phyloP scores from a whole-genome alignment of 2,329 filamentous ascomycete species.

The Hawksworthiomyces lignivorus region DNA sequence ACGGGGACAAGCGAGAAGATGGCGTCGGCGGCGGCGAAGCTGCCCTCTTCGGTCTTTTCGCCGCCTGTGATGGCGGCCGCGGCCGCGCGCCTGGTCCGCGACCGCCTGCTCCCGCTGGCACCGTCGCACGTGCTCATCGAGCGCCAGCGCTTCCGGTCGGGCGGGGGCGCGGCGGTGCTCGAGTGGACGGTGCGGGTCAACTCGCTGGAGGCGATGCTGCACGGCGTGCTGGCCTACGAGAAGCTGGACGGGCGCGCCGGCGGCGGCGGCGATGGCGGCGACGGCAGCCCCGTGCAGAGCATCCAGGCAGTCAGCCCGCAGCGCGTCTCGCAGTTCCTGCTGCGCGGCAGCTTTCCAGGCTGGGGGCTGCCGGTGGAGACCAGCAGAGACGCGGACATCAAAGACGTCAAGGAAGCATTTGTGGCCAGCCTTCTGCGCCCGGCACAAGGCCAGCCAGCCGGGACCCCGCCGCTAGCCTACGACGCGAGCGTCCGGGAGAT shows the following conservation, averaged over 20 bases:
- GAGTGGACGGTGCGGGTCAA: slow-evolving; percentile 83
- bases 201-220: slow-evolving; percentile 73
- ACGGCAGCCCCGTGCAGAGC: slow-evolving; percentile 19
- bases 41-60: slow-evolving; percentile 19
- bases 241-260: slow-evolving; percentile 25
- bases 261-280: slow-evolving; percentile 8
- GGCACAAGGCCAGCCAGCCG: neutral
- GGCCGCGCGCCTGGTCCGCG: slow-evolving; percentile 25
- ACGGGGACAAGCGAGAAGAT: slow-evolving; percentile 1
- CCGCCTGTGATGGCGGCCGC: slow-evolving; percentile 27
- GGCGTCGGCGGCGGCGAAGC: neutral
- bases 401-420: slow-evolving; percentile 19
- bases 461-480: neutral
- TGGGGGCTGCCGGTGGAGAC: too few species aligned
- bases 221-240: slow-evolving; percentile 58
- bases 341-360: too few species aligned
- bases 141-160: slow-evolving; percentile 53
- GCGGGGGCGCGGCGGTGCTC: slow-evolving; percentile 55
- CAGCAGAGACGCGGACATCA: slow-evolving; percentile 18
- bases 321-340: slow-evolving; percentile 46
- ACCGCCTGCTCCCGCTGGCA: slow-evolving; percentile 36
- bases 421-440: slow-evolving; percentile 9
- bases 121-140: slow-evolving; percentile 67
- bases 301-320: slow-evolving; percentile 44
- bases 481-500: slow-evolving; percentile 3